A percentile compares a stretch with the other conserved stretches of the same genome.
phyloP scores from a whole-genome alignment of 352 stramenopile species.

The Globisporangium megalacanthum region DNA sequence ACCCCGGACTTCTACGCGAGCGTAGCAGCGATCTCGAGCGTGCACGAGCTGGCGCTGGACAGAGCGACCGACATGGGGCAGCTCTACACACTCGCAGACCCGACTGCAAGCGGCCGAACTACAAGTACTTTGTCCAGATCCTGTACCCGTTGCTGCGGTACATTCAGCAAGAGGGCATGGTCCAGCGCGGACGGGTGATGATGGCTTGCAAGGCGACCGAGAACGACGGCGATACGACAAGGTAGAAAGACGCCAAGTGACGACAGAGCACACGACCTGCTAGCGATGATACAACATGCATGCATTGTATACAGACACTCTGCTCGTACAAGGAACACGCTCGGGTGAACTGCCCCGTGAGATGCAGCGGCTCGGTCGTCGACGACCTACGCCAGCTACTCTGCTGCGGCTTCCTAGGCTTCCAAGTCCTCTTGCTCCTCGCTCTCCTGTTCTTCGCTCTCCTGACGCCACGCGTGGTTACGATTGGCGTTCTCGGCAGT shows the following conservation, averaged over 20 bases:
- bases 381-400: neutral
- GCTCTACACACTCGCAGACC: constrained; percentile 35
- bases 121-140: constrained; percentile 47
- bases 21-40: constrained; percentile 17
- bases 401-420: neutral
- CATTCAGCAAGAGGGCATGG: constrained; percentile 23
- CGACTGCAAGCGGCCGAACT: constrained; percentile 45
- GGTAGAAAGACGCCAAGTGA: constrained; percentile 6
- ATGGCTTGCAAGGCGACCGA: constrained; percentile 3
- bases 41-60: constrained; percentile 20
- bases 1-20: constrained; percentile 29
- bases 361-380: neutral
- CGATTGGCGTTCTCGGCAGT: no score
- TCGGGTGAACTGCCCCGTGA: neutral
- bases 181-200: neutral
- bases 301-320: neutral
- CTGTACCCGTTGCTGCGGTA: constrained; percentile 36
- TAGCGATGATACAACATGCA: neutral
- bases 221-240: neutral
- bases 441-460: constrained; percentile 11
- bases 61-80: constrained; percentile 17
- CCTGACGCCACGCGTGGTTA: no score
- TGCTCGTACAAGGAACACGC: neutral
- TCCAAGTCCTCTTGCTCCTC: constrained; percentile 8
- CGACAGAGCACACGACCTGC: no score